Percentiles rank a stretch among this genome's conserved stretches.
These are phyloP conservation scores for Epithele typhae DNA, from an alignment of 768 basidiomycete genomes.

Conservation along the genomic window DNA sequence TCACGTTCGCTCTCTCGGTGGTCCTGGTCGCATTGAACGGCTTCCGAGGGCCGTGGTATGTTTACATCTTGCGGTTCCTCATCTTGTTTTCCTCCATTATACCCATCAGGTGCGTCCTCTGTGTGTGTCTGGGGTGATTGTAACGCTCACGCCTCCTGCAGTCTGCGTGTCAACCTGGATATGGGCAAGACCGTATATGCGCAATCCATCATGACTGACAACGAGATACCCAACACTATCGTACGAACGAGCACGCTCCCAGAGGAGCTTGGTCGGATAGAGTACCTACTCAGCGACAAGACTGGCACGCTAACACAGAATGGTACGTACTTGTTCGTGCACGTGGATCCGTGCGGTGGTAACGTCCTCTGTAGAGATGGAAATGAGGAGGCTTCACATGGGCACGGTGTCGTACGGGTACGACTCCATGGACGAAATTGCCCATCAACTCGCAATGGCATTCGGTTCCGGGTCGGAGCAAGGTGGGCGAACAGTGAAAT, in stretches of 20 bases:
- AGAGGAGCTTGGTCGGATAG: slow-evolving; percentile 92
- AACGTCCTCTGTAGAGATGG: slow-evolving; percentile 73
- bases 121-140: no score
- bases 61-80: slow-evolving; percentile 94
- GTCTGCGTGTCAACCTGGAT: slow-evolving; percentile 97
- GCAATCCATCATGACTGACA: slow-evolving; percentile 89
- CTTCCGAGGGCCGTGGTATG: slow-evolving; percentile 92
- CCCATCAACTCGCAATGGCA: slow-evolving; percentile 83
- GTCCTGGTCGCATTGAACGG: slow-evolving; percentile 94
- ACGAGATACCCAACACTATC: slow-evolving; percentile 91
- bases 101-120: slow-evolving; percentile 79
- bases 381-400: slow-evolving; percentile 98
- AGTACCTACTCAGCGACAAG: slow-evolving; percentile 95
- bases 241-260: slow-evolving; percentile 97
- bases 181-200: slow-evolving; percentile 99
- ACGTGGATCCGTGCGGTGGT: no score
- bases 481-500: slow-evolving; percentile 30
- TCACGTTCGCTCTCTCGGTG: slow-evolving; percentile 89
- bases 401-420: slow-evolving; percentile 96
- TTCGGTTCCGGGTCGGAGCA: slow-evolving; percentile 67
- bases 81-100: slow-evolving; percentile 99
- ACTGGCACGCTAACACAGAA: slow-evolving; percentile 98
- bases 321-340: slow-evolving; percentile 43
- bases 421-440: slow-evolving; percentile 99
- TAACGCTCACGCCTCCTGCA: slow-evolving; percentile 29